phyloP scores from a whole-genome alignment of 768 basidiomycete species.

The Agaricus blazei region DNA sequence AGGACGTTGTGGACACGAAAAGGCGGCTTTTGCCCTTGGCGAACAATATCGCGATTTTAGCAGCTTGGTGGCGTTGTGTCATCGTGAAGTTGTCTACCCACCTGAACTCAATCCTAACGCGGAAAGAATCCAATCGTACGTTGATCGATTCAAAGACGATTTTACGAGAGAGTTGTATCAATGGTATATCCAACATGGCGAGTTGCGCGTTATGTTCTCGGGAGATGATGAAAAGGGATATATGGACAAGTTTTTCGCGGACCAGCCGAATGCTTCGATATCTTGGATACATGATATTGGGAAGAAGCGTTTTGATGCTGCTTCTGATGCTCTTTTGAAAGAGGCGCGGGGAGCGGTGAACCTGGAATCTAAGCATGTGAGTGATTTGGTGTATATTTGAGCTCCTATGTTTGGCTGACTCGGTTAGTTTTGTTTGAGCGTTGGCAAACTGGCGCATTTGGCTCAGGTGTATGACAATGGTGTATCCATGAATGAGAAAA shows the following conservation, averaged over 20 bases:
- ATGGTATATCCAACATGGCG: conserved; percentile 91
- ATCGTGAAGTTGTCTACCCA: conserved; percentile 58
- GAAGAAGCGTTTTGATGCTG: conserved; percentile 57
- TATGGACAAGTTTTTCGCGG: conserved; percentile 69
- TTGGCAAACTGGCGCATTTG: conserved; percentile 83
- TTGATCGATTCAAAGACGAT: conserved; percentile 71
- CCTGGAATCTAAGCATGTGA: conserved; percentile 75
- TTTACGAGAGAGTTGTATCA: conserved; percentile 89
- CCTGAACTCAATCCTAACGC: conserved; percentile 62
- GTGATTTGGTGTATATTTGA: conserved; percentile 19
- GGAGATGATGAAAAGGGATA: conserved; percentile 64
- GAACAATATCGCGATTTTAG: conserved; percentile 85
- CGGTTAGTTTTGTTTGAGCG: conserved; percentile 78
- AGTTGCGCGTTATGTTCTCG: conserved; percentile 76
- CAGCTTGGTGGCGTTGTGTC: conserved; percentile 80
- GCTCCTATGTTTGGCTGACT: neutral
- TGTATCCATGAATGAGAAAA: conserved; percentile 39
- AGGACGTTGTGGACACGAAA: conserved; percentile 66
- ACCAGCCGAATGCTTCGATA: conserved; percentile 51
- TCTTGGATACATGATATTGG: conserved; percentile 90
- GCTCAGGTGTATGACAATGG: conserved; percentile 67
- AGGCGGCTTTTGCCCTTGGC: conserved; percentile 75
- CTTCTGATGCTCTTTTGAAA: conserved; percentile 56
- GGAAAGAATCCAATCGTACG: conserved; percentile 61
- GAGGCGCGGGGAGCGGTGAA: conserved; percentile 54